Percentiles rank a stretch among this genome's conserved stretches.
These are phyloP conservation scores for Nannochloris sp. DNA, from an alignment of 139 green algal genomes.

Conservation along the genomic window DNA sequence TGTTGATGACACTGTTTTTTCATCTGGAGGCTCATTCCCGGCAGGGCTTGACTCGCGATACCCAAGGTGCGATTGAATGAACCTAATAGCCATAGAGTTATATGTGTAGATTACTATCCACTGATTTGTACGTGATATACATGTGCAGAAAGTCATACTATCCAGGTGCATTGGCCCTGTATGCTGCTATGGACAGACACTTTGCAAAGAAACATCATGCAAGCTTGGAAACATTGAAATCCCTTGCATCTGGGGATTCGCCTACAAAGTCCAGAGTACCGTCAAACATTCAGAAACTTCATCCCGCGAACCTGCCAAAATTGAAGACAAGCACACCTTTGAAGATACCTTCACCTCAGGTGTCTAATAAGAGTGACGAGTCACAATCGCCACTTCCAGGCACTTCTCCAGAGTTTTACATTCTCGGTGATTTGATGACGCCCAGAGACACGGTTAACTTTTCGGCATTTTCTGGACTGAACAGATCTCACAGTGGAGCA, in stretches of 20 bases:
- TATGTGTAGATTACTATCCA: not conserved
- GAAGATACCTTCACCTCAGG: not conserved
- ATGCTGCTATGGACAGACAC: conserved; percentile 35
- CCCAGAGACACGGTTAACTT: not conserved
- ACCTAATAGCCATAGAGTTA: not conserved
- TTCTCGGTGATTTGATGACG: not conserved
- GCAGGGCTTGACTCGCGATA: conserved; percentile 30
- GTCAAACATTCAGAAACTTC: not conserved
- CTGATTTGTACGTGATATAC: not conserved
- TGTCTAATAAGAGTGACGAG: not conserved
- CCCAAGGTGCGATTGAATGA: conserved; percentile 7
- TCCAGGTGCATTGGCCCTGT: conserved; percentile 39
- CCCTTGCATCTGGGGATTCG: not conserved
- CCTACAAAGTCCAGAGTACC: not conserved
- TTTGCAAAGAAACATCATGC: conserved; percentile 16
- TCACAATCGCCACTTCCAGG: not conserved
- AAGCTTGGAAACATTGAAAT: not conserved
- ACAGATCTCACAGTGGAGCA: not conserved
- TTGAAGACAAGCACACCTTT: not conserved
- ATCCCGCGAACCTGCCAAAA: not conserved
- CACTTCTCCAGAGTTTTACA: not conserved
- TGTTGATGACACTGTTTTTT: conserved; percentile 55
- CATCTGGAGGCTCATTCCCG: conserved; percentile 38
- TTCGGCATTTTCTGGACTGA: not conserved
- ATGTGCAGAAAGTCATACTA: conserved; percentile 35